phyloP scores from a whole-genome alignment of 306 rosid species.

The Lathyrus aphaca region DNA sequence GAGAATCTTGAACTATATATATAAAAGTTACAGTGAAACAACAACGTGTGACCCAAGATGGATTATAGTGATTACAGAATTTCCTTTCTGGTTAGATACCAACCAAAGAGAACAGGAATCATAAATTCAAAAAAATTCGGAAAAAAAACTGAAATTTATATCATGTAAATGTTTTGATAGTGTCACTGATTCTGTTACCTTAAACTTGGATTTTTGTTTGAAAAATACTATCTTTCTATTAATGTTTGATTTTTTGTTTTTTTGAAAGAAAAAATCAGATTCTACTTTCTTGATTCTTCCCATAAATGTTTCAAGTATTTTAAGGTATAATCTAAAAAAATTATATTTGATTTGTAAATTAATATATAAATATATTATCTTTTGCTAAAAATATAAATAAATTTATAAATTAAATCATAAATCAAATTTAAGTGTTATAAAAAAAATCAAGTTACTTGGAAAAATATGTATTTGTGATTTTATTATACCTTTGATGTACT shows the following conservation, averaged over 20 bases:
- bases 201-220: neutral
- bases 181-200: neutral
- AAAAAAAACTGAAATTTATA: neutral
- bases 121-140: neutral
- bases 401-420: too few relatives aligned
- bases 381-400: too few relatives aligned
- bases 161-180: neutral
- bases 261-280: too few relatives aligned
- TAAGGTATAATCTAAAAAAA: too few relatives aligned
- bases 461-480: neutral
- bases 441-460: neutral
- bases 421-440: too few relatives aligned
- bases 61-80: constrained; percentile 33
- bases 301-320: neutral
- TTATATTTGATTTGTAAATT: too few relatives aligned
- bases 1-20: constrained; percentile 42
- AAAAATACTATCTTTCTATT: neutral
- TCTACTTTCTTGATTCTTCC: neutral
- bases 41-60: neutral
- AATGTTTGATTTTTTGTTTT: neutral
- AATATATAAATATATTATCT: too few relatives aligned
- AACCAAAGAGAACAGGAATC: neutral
- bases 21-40: neutral
- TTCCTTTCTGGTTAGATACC: constrained; percentile 33
- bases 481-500: neutral